Percentiles rank a stretch among this genome's conserved stretches.
These are phyloP conservation scores for Colletotrichum tropicicola DNA, from an alignment of 2,329 filamentous ascomycete genomes.

Conservation along the genomic window DNA sequence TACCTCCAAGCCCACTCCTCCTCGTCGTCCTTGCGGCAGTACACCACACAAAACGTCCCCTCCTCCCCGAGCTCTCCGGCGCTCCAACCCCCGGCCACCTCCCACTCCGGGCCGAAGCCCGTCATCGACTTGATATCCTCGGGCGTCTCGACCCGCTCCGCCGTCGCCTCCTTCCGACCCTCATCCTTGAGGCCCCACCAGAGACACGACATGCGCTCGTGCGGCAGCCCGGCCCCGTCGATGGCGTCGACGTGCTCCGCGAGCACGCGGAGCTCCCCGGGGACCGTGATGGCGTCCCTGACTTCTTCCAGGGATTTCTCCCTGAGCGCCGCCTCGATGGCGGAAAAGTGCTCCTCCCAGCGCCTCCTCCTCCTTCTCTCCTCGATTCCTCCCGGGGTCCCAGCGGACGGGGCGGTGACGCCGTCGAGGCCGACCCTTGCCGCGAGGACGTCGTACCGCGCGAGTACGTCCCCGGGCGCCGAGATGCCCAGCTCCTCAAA, in stretches of 20 bases:
- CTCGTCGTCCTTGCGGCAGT: background rate
- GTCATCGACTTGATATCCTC: background rate
- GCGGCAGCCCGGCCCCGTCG: background rate
- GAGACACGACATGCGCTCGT: background rate
- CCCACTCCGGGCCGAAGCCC: background rate
- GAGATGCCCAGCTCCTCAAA: background rate
- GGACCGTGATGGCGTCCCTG: background rate
- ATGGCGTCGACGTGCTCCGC: background rate
- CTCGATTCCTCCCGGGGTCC: too few relatives aligned
- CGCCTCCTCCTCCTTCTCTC: background rate
- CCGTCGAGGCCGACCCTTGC: background rate
- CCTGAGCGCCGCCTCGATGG: background rate
- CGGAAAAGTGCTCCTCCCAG: background rate
- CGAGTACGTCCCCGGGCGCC: background rate
- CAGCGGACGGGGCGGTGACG: background rate
- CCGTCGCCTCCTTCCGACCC: background rate
- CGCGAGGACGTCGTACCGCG: background rate
- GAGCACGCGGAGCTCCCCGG: background rate
- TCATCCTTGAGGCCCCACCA: background rate
- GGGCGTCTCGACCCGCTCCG: background rate
- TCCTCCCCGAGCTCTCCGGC: background rate
- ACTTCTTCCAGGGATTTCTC: background rate
- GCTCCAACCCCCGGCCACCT: constrained; percentile 1
- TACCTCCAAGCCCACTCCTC: background rate
- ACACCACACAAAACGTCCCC: background rate